Base-by-base conservation (phyloP, 805 yeast species). In the Lachancea lanzarotensis region DNA sequence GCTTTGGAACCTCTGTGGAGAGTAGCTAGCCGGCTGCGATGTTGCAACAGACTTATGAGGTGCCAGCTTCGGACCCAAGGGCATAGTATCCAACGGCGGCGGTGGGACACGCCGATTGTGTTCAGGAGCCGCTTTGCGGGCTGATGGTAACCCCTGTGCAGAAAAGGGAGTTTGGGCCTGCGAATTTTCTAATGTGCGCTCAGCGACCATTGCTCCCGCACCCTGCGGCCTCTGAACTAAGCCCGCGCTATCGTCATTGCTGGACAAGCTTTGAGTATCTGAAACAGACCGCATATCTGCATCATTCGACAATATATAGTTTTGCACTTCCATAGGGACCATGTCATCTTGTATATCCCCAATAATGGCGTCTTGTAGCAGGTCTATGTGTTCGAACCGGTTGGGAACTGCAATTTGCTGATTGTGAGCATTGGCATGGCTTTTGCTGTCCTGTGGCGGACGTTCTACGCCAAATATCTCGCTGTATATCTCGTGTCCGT, bases 381-480 rank as follows among this genome's bases (percentile, higher is more conserved):
- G 43, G 18, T 51, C 41, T 3, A 59, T 56, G 27, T 52, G 51
- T 35, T 57, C 62, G 10, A 61, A 51, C 36, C 53, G 51, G 22
- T 56, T 50, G 9, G 59, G 59, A 27, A 44, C 29, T 13, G 31
- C 13, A 13, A 11, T 11, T 13, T 29, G 31, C 31, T 29, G 26
- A 12, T 27, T 26, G 17, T 15, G 31, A 11, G 33, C 22, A 29
- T 29, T 13, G 5, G 5, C 13, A 29, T 13, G 13, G 15, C 31
- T 13, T 29, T 29, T 29, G 5, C 31, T 29, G 31, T 25, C 31
- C 5, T 35, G 22, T 8, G 31, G 16, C 8, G 50, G 52, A 38
- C 65, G 51, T 32, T 56, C 53, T 16, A 56, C 46, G 16, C 63
- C 65, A 42, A 59, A 61, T 1, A 59, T 55, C 25, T 61, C 61